Base-by-base conservation (phyloP, 345 rosid genomes). In the Hibiscus mutabilis region DNA sequence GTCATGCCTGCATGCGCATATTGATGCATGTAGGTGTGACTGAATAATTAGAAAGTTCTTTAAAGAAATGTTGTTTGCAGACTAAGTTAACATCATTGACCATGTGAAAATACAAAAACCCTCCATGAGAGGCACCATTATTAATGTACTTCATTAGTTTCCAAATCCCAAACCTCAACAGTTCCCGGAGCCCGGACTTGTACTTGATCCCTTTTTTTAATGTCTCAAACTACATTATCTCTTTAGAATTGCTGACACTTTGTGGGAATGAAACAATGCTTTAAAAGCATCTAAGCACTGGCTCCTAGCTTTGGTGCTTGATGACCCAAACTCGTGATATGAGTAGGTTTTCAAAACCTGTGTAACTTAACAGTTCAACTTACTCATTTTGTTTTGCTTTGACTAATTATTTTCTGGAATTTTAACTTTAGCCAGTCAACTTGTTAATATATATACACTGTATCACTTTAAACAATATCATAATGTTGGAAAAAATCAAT, bases 91-190 rank as follows among this genome's bases (percentile, higher is more conserved):
- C 67, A 82, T 80, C 71, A 80, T 72, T 78, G 51, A 75, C 52
- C 80, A 53, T 74, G 68, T 82, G 82, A 70, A 52, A 47, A 47
- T 58, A 31, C 60, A 57, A 71, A 25, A 46, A 24, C 44, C 22
- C 16, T 16, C 68, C 76, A 73, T 78, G 81, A 75, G 84, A 73
- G 59, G 65, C 83, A 79, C 47, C 60, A 81, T 70, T 63, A 77
- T 75, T 70, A 35, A 55, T 21, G 69, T 77, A 22, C 55, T 62
- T 72, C 79, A 47, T 68, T 70, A 16, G 66, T 21, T 14, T 73
- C 66, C 72, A 53, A 56, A 73, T 73, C 75, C 76, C 69, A 35
- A 29, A 47, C 73, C 73, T 66, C 76, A 77, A 68, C 78, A 16
- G 64, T 71, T 61, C 71, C 35, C 74, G 72, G 77, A 60, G 73